phyloP scores from a whole-genome alignment of 2,329 filamentous ascomycete species.

The Claviceps quebecensis region DNA sequence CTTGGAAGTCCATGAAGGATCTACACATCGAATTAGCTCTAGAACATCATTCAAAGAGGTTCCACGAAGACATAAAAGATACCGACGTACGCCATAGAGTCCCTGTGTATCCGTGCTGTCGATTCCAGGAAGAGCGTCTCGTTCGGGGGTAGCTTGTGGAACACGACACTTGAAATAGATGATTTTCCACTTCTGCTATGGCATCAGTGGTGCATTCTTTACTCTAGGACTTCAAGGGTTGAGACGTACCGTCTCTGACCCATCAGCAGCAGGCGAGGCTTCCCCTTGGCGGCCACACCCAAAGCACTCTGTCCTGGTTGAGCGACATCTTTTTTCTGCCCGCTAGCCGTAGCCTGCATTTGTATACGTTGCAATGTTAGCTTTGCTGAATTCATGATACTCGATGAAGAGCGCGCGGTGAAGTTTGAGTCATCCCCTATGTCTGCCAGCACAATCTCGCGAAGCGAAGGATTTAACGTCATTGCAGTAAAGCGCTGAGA shows the following conservation, averaged over 20 bases:
- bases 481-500: constrained; percentile 9
- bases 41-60: constrained; percentile 9
- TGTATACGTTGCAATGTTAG: constrained; percentile 50
- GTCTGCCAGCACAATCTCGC: constrained; percentile 12
- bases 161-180: constrained; percentile 97
- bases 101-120: constrained; percentile 85
- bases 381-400: constrained; percentile 39
- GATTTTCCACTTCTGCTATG: constrained; percentile 78
- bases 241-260: constrained; percentile 69
- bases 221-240: not conserved
- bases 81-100: constrained; percentile 71
- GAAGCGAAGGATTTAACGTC: constrained; percentile 20
- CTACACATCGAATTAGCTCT: constrained; percentile 28
- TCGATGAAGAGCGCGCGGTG: constrained; percentile 16
- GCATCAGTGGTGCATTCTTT: not conserved
- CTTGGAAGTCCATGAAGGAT: constrained; percentile 98
- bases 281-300: constrained; percentile 42
- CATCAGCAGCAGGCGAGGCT: constrained; percentile 84
- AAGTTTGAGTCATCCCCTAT: constrained; percentile 14
- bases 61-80: not conserved
- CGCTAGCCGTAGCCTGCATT: constrained; percentile 43
- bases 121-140: constrained; percentile 95
- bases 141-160: constrained; percentile 90
- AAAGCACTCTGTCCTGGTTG: constrained; percentile 31
- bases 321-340: constrained; percentile 33